Conservation (phyloP, 129 eudicot genomes). For the Flaveria ramosissima region DNA sequence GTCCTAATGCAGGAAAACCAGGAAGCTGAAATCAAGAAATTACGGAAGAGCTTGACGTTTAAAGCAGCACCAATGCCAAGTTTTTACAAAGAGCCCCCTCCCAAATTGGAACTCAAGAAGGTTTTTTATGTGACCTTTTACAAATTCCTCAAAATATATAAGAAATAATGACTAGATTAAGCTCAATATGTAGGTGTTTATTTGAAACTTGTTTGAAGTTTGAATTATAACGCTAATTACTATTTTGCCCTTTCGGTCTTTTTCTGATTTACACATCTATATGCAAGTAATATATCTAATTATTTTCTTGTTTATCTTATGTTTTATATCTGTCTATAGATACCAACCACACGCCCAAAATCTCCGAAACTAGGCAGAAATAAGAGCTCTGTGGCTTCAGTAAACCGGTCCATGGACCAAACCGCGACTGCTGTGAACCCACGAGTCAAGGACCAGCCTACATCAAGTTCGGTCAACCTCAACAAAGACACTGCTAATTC, state of each 20-base stretch:
- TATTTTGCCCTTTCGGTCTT: conserved; percentile 2
- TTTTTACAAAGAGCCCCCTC: conserved; percentile 91
- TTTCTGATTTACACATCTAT: neutral
- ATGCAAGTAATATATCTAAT: neutral
- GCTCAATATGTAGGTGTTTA: neutral
- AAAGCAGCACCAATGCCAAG: conserved; percentile 91
- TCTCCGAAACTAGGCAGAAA: conserved; percentile 45
- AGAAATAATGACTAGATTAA: neutral
- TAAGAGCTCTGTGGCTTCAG: conserved; percentile 32
- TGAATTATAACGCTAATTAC: neutral
- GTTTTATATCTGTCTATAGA: conserved; percentile 12
- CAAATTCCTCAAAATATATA: neutral
- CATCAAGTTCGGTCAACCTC: conserved; percentile 19
- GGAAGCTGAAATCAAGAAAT: conserved; percentile 74
- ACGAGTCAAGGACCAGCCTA: conserved; percentile 14
- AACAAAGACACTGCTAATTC: conserved; percentile 24
- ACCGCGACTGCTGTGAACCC: neutral
- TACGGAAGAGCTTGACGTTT: conserved; percentile 80
- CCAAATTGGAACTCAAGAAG: conserved; percentile 83
- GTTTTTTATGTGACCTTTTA: conserved; percentile 28
- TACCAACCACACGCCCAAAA: conserved; percentile 38
- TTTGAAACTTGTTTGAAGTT: neutral
- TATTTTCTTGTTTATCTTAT: neutral
- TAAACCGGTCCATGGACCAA: conserved; percentile 25
- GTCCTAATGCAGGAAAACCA: conserved; percentile 68